Evolutionary conservation across 2,329 filamentous ascomycete genomes (phyloP), one percentile per base, ranked within the genome.

Genomic region (Sphaceloma murrayae): DNA sequence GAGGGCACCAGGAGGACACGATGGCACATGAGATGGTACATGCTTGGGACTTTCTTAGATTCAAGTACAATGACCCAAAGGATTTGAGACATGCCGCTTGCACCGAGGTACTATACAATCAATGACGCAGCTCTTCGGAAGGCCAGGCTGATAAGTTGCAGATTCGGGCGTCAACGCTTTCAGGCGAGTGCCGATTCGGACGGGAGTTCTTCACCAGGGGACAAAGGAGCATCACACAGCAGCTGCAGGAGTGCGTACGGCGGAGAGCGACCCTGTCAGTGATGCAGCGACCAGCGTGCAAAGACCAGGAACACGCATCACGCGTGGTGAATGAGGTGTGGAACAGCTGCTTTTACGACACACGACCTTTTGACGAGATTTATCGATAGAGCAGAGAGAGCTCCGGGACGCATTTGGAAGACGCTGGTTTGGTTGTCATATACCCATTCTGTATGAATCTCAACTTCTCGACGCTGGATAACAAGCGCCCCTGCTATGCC

Each of bases 261-360:
- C 69, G 77, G 57, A 72, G 91, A 54, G 91, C 91, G 8, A 78
- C 86, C 24, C 67, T 83, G 53, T 93, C 85, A 16, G 77, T 98
- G 54, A 75, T 78, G 67, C 79, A 76, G 24, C 73, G 91, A 49
- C 86, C 87, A 11, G 72, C 74, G 34, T 91, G 88, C 59, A 85
- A 84, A 62, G 84, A 94, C 62, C 80, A 94, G 55, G 78, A 80
- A 10, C 85, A 96, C 53, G 91, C 91, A 3, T 75, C 78, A 42
- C 85, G 83, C 66, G 80, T 93, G 18, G 86, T 98, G 47, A 91
- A 96, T 64, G 82, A 94, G 64, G 91, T 98, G n/a, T 98, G 89
- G 86, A 88, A 94, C 54, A 95, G 87, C 56, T 98, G 91, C 63
- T 98, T 94, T 62, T 70, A 77, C 42, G 91, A 98, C 64, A 96